Conservation (phyloP, 2,329 filamentous ascomycete genomes). For the Tolypocladium guangdongense region DNA sequence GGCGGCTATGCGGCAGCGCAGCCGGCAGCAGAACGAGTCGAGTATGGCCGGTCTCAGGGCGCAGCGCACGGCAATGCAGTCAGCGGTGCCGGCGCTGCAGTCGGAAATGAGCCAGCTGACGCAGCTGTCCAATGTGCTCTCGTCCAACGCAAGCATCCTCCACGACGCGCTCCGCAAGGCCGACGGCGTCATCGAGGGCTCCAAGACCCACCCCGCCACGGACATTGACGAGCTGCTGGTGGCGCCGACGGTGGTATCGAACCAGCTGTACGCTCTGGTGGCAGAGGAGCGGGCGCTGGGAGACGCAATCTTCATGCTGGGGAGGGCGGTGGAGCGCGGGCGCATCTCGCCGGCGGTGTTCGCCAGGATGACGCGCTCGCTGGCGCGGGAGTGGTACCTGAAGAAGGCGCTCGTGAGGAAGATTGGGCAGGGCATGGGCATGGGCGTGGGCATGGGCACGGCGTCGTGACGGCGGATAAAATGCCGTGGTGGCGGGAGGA, state of each 20-base stretch:
- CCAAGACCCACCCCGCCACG: constrained; percentile 57
- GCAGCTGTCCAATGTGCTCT: constrained; percentile 58
- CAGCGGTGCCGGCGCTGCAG: constrained; percentile 59
- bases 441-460: constrained; percentile 67
- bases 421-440: constrained; percentile 65
- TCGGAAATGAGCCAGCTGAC: constrained; percentile 62
- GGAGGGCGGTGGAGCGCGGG: constrained; percentile 62
- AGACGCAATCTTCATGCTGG: constrained; percentile 77
- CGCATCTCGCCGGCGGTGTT: constrained; percentile 62
- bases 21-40: constrained; percentile 59
- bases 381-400: constrained; percentile 72
- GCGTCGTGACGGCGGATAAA: constrained; percentile 12
- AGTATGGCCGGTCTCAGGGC: constrained; percentile 66
- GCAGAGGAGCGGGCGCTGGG: constrained; percentile 81
- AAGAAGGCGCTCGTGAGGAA: constrained; percentile 74
- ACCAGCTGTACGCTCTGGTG: constrained; percentile 81
- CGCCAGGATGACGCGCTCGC: constrained; percentile 62
- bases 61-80: constrained; percentile 67
- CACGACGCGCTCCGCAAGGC: constrained; percentile 68
- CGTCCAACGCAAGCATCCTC: constrained; percentile 68
- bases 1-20: constrained; percentile 55
- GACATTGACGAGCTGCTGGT: constrained; percentile 84
- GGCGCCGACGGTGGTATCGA: constrained; percentile 85
- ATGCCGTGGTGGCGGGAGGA: neutral
- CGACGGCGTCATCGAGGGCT: constrained; percentile 64